Evolutionary conservation across 2,329 filamentous ascomycete genomes (phyloP), one percentile per base, ranked within the genome.

Genomic region (Phyllosticta citribraziliensis): DNA sequence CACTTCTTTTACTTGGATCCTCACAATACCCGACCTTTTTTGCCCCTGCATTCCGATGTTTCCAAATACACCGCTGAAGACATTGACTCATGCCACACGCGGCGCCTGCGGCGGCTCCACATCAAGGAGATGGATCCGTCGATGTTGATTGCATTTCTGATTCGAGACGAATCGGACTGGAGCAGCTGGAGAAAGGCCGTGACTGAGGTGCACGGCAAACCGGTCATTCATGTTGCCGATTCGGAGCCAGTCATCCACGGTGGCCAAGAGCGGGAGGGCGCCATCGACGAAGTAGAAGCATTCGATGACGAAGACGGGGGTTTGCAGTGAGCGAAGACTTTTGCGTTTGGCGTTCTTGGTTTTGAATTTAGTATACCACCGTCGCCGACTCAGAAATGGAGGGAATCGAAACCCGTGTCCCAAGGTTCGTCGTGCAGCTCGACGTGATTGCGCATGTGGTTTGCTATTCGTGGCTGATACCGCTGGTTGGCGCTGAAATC

Each of bases 91-190:
- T 97, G 91, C 69, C 93, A 99, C 72, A 97, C 92, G 0, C 84
- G 89, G 57, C 86, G 93, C 55, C 77, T 99, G 19, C 85, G 93
- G 47, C 84, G 88, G 61, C 80, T 99, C 30, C 87, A 94, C 66
- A 82, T 99, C 56, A 85, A 86, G 63, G 92, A 97, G 70, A 94
- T 99, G 89, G 94, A 99, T 69, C 94, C 94, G 0, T 97, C 91
- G 70, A 99, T 99, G 94, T 78, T 99, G 52, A 89, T 99, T 65
- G 93, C 91, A 4, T 97, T 97, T 69, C 76, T 99, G 40, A 91
- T 99, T 64, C 83, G 82, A 51, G 84, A 89, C 62, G 86, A 93
- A 67, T 82, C 86, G 52, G 94, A 99, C 66, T 97, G 93, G 88
- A 76, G 82, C 50, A 82, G 84, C 58, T 97, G 92, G 92, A 88